Evolutionary conservation across 1,284 basidiomycete genomes (phyloP).

Genomic region (Apiotrichum sp.): DNA sequence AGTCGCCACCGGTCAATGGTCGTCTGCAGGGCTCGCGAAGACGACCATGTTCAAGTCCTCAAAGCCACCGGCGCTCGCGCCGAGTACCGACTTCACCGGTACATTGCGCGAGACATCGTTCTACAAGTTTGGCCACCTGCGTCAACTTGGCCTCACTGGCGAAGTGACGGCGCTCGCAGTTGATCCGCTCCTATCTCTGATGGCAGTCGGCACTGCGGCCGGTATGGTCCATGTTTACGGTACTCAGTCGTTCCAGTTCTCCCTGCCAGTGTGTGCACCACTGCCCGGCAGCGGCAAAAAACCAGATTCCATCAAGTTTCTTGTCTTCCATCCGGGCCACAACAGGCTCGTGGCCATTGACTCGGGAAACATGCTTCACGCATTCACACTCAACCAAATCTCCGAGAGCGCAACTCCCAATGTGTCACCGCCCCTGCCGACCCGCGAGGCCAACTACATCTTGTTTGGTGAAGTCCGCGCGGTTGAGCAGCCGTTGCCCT

Average conservation of each 20-base stretch:
- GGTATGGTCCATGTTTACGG: conserved; percentile 45
- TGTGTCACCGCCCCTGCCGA: conserved; percentile 32
- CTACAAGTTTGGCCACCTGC: conserved; percentile 44
- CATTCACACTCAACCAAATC: conserved; percentile 32
- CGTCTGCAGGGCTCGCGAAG: too few relatives aligned
- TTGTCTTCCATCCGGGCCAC: conserved; percentile 44
- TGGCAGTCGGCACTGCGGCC: conserved; percentile 58
- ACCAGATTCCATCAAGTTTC: conserved; percentile 33
- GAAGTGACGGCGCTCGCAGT: conserved; percentile 60
- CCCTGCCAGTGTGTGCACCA: conserved; percentile 23
- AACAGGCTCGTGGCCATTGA: conserved; percentile 41
- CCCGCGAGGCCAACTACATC: conserved; percentile 27
- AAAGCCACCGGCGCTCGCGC: conserved; percentile 27
- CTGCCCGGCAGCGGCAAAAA: conserved; percentile 1
- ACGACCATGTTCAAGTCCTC: conserved; percentile 38
- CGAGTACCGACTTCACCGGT: conserved; percentile 39
- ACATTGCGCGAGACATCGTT: conserved; percentile 41
- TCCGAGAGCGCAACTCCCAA: conserved; percentile 31
- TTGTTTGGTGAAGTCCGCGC: conserved; percentile 32
- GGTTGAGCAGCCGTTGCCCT: conserved; percentile 36
- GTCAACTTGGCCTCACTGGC: conserved; percentile 43
- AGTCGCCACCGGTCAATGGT: too few relatives aligned
- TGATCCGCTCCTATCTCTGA: conserved; percentile 65
- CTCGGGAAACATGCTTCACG: conserved; percentile 34
- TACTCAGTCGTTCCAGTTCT: conserved; percentile 38